These are phyloP conservation scores for Fusarium hainanense DNA, from an alignment of 2,329 filamentous ascomycete genomes.

Conservation along the genomic window DNA sequence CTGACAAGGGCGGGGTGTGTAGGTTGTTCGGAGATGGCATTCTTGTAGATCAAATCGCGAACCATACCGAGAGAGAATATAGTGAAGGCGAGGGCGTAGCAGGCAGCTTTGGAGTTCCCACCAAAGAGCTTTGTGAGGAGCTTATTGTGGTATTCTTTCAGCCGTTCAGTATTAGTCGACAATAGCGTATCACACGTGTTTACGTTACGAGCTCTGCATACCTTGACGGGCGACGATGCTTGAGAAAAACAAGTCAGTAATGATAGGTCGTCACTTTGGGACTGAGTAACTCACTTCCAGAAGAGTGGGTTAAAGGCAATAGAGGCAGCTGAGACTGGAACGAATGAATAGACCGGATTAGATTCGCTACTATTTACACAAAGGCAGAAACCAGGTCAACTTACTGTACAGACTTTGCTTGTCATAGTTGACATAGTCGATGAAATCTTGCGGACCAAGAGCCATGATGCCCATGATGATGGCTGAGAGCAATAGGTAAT, in stretches of 20 bases:
- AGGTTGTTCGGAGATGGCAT: conserved; percentile 80
- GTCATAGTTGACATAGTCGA: conserved; percentile 75
- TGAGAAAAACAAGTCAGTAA: conserved; percentile 49
- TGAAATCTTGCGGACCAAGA: conserved; percentile 55
- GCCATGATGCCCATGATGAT: conserved; percentile 58
- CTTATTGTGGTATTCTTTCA: conserved; percentile 88
- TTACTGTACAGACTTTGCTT: conserved; percentile 75
- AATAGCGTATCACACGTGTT: background rate
- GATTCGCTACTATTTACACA: conserved; percentile 11
- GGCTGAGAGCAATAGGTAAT: conserved; percentile 5
- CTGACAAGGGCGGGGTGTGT: conserved; percentile 77
- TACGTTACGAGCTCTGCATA: conserved; percentile 51
- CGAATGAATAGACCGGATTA: conserved; percentile 28
- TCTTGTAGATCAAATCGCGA: conserved; percentile 88
- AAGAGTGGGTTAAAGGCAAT: conserved; percentile 99
- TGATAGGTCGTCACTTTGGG: background rate
- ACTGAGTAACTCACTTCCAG: conserved; percentile 83
- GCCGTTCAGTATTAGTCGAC: conserved; percentile 30
- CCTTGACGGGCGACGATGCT: conserved; percentile 88
- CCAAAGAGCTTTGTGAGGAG: conserved; percentile 87
- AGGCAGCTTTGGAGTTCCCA: conserved; percentile 80
- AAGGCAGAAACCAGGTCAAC: conserved; percentile 45
- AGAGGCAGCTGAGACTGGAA: conserved; percentile 79
- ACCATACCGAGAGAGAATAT: conserved; percentile 94
- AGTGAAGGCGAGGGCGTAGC: conserved; percentile 86